phyloP scores from a whole-genome alignment of 305 asterid genomes.

The Plantago coronopus region DNA sequence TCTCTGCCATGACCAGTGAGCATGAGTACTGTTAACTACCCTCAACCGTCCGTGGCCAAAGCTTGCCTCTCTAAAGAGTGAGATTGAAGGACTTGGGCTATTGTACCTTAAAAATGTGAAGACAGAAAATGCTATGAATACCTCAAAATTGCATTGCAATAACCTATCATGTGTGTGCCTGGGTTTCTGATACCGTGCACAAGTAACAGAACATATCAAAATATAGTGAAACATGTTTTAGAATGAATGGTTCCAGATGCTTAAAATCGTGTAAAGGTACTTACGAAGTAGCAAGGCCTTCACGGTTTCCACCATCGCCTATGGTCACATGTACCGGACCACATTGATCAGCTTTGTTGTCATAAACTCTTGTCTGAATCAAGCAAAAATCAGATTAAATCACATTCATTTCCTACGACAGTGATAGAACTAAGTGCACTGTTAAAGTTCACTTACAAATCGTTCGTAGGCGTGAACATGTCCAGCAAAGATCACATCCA shows the following conservation, averaged over 20 bases:
- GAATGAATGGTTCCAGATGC: not conserved
- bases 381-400: not conserved
- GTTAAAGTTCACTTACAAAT: constrained; percentile 49
- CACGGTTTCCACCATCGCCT: constrained; percentile 92
- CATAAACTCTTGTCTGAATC: constrained; percentile 59
- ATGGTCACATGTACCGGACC: constrained; percentile 69
- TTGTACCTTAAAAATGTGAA: constrained; percentile 33
- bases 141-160: no score
- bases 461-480: constrained; percentile 91
- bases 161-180: no score
- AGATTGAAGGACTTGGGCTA: constrained; percentile 51
- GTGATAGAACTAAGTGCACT: not conserved
- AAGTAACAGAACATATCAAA: no score
- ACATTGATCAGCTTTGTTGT: constrained; percentile 57
- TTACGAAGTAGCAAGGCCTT: constrained; percentile 75
- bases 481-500: constrained; percentile 69
- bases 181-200: no score
- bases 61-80: constrained; percentile 58
- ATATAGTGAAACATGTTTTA: no score
- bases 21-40: constrained; percentile 49
- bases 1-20: constrained; percentile 82
- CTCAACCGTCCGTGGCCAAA: constrained; percentile 74
- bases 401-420: no score
- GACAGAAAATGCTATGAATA: not conserved
- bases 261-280: constrained; percentile 15